Evolutionary conservation across 805 yeast genomes (phyloP), one percentile per base, ranked within the genome.

Genomic region (Yamadazyma laniorum): DNA sequence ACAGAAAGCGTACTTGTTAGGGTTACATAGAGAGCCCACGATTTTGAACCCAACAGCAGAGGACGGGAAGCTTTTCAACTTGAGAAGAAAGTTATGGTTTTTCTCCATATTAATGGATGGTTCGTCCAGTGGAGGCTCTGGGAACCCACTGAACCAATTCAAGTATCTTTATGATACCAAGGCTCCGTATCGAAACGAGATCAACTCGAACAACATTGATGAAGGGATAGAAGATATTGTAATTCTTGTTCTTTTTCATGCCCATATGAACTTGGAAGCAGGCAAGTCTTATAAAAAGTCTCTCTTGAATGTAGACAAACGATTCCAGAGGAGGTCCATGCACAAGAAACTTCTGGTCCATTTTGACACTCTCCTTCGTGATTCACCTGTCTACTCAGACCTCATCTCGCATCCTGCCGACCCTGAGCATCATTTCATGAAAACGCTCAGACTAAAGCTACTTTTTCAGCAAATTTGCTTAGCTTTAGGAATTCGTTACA

Each of bases 1-100:
- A 12, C 85, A 80, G 47, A 79, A 81, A 81, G 84, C 80, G 0
- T 70, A 77, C 39, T 71, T 80, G 17, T 70, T 80, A 44, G 88
- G 88, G 0, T 47, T 81, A 14, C 81, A 82, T 51, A 65, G 87
- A 50, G 88, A 82, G 47, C 87, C 88, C 0, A 76, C 48, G 18
- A 56, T 43, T 45, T 35, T 49, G 55, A 60, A 43, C 37, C 48
- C 18, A 39, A 49, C 8, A 12, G 43, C 48, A 11, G 30, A 26
- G 52, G 56, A 54, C 36, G 55, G 46, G 14, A 45, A 44, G 22
- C 30, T 36, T 3, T 40, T 50, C 49, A 53, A 62, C 34, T 37
- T 65, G 18, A 44, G 55, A 29, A 44, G 72, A 34, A 65, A 65
- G 35, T 51, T 62, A 6, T 66, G 72, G 72, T 54, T 46, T 30